Base-by-base conservation (phyloP, 2,329 filamentous ascomycete genomes). In the Colletotrichum horii region DNA sequence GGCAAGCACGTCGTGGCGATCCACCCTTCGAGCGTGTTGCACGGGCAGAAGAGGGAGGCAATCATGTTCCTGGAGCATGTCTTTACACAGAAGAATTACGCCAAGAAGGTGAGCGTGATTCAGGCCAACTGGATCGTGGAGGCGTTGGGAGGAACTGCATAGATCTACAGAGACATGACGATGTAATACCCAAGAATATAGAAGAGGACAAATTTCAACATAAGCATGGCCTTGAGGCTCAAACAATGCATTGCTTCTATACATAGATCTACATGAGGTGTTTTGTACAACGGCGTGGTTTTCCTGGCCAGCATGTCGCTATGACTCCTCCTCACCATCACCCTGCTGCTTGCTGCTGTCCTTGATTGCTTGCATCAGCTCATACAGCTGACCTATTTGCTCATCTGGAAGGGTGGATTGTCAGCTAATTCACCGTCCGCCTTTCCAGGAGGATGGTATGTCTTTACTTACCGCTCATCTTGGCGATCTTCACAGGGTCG, bases 291-390 rank as follows among this genome's bases (percentile, higher is more conserved):
- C 19, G 22, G 48, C 48, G 48, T 22, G 9, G 2, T 52, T n/a
- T 24, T 12, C 4, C 19, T 22, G 12, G 48, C 19, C 48, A 15
- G 12, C 43, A 16, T 16, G 4, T 19, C 24, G 66, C 78, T 52
- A 83, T 75, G 80, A 81, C 36, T 80, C 73, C 28, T 81, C 78
- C 16, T 81, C 80, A 7, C 4, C 77, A 62, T 61, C 79, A 56
- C 16, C 80, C 58, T 76, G 77, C 61, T 76, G 38, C 75, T 24
- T 43, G 38, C 78, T 82, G 77, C 79, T 83, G 76, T 88, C 88
- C 78, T 85, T 85, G 74, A 98, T 97, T 3, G 95, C 91, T 83
- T 94, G 91, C 95, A 98, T 97, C 72, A 99, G 88, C 83, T 98
- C 96, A 82, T 98, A 98, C 79, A 99, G 87, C 84, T 99, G 97